A percentile compares a stretch with the other conserved stretches of the same genome.
Conservation (phyloP, 73 alveolate genomes). For the Breviolum minutum region DNA sequence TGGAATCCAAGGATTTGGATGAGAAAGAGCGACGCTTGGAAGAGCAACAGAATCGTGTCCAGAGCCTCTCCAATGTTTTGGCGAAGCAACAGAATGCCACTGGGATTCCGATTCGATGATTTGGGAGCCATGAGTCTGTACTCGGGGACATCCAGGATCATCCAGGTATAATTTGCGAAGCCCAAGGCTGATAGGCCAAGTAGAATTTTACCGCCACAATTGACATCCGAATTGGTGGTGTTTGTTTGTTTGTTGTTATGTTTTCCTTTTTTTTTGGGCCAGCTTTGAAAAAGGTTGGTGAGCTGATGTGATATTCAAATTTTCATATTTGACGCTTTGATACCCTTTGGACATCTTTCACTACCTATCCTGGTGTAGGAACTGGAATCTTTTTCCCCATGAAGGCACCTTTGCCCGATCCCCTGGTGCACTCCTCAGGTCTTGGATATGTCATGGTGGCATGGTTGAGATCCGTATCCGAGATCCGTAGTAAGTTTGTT, state of each 20-base stretch:
- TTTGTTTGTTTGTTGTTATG: too few species aligned
- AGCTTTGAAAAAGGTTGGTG: neutral
- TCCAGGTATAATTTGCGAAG: too few species aligned
- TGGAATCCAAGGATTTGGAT: conserved; percentile 56
- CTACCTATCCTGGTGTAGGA: too few species aligned
- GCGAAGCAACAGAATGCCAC: conserved; percentile 75
- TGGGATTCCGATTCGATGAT: neutral
- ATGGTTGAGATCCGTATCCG: neutral
- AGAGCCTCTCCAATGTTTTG: conserved; percentile 72
- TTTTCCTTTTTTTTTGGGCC: too few species aligned
- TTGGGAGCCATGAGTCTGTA: neutral
- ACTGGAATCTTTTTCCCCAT: too few species aligned
- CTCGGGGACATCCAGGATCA: too few species aligned
- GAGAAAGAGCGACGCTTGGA: conserved; percentile 76
- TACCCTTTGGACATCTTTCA: too few species aligned
- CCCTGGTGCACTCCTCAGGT: conserved; percentile 1
- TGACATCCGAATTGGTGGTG: too few species aligned
- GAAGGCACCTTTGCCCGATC: too few species aligned
- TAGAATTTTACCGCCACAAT: too few species aligned
- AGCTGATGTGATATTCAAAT: neutral
- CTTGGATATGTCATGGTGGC: conserved; percentile 66
- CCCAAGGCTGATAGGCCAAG: too few species aligned
- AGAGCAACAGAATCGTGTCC: conserved; percentile 89
- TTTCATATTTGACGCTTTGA: neutral
- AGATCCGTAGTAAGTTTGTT: neutral